A percentile compares a stretch with the other conserved stretches of the same genome.
phyloP scores from a whole-genome alignment of 2,329 filamentous ascomycete genomes.

The Calonectria henricotiae region DNA sequence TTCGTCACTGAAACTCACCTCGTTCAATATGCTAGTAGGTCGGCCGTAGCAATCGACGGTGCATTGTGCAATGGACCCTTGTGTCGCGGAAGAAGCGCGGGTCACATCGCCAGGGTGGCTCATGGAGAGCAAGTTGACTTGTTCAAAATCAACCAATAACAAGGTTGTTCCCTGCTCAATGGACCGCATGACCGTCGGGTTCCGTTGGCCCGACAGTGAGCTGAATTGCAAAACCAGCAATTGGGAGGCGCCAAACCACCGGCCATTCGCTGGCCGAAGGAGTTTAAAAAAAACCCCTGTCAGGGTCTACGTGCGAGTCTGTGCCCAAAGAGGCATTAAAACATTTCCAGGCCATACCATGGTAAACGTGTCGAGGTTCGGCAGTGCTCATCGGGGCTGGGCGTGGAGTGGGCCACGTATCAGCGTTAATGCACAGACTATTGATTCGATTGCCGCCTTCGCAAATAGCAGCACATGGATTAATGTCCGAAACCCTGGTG shows the following conservation, averaged over 20 bases:
- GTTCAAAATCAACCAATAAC: neutral
- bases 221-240: no score
- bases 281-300: no score
- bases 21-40: no score
- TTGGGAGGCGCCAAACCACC: no score
- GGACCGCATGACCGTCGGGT: neutral
- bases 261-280: no score
- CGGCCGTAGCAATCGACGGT: neutral
- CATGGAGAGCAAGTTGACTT: neutral
- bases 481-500: conserved; percentile 9
- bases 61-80: neutral
- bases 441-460: conserved; percentile 3
- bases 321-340: neutral
- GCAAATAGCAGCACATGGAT: neutral
- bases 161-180: no score
- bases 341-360: neutral
- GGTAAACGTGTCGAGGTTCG: no score
- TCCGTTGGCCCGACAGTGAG: no score
- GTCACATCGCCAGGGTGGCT: neutral
- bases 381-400: neutral
- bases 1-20: neutral
- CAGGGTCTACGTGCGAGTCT: no score
- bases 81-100: neutral
- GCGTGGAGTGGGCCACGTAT: conserved; percentile 5
- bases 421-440: conserved; percentile 5